Percentiles rank a stretch among this genome's conserved stretches.
Evolutionary conservation across 2,329 filamentous ascomycete species (phyloP).

Genomic region (Westerdykella aurantiaca): DNA sequence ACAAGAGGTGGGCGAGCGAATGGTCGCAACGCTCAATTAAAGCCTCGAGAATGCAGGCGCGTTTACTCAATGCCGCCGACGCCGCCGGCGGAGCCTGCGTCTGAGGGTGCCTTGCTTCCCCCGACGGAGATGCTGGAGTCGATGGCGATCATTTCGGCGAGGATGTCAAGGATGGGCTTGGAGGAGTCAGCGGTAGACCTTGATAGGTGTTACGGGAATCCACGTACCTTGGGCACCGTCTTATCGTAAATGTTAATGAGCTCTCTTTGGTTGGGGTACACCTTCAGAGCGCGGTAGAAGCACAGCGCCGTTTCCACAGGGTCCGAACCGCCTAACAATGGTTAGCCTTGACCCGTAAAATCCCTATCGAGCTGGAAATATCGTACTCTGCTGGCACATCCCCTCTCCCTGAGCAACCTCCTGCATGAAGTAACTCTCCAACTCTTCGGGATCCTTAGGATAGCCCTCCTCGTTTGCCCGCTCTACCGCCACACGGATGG

Average conservation of each 20-base stretch:
- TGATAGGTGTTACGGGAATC: neutral
- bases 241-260: conserved; percentile 97
- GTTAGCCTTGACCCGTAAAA: conserved; percentile 10
- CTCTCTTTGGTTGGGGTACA: conserved; percentile 89
- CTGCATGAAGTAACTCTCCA: conserved; percentile 93
- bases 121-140: conserved; percentile 57
- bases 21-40: too few relatives aligned
- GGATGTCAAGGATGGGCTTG: conserved; percentile 84
- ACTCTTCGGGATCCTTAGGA: conserved; percentile 83
- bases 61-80: conserved; percentile 27
- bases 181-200: conserved; percentile 10
- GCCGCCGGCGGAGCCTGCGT: conserved; percentile 26
- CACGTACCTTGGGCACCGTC: conserved; percentile 82
- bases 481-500: conserved; percentile 69
- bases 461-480: conserved; percentile 87
- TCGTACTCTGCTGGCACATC: conserved; percentile 71
- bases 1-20: neutral
- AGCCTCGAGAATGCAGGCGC: too few relatives aligned
- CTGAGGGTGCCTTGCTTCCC: conserved; percentile 33
- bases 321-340: conserved; percentile 54
- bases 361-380: neutral
- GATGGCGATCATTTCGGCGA: conserved; percentile 96
- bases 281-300: conserved; percentile 98
- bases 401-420: conserved; percentile 86
- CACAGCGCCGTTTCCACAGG: conserved; percentile 79